Evolutionary conservation across 805 yeast species (phyloP), one percentile per base, ranked within the genome.

Genomic region (Starmerella etchellsii): DNA sequence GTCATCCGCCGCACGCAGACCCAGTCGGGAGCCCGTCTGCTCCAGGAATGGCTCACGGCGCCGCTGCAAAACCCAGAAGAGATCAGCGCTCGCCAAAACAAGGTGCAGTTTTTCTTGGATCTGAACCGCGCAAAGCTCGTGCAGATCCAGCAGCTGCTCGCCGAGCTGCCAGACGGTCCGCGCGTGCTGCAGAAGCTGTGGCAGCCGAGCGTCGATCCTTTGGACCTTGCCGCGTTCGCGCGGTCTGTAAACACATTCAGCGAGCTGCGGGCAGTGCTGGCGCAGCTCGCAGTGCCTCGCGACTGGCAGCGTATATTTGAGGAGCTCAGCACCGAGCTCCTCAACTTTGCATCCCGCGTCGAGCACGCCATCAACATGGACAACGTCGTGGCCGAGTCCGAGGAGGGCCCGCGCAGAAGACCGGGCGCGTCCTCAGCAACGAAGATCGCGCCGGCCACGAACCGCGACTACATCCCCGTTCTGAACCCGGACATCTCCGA

Each of bases 1-100:
- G 69, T 80, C 0, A 70, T 91, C 3, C 71, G 74, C 43, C 63
- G 79, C 39, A 88, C 97, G 0, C 73, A 71, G 3, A 84, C 97
- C 0, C 68, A 78, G 1, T 76, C 91, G 0, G 97, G 97, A 0
- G 64, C 94, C 0, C 64, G 97, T 31, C 54, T 81, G n/a, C 61
- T 91, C 11, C 71, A 78, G 7, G 76, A 77, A 39, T 84, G 96
- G 95, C 61, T 88, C 4, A 68, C 81, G 21, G 74, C 83, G 2
- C 98, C 98, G 0, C 69, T 82, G 0, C 68, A 79, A 9, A 71
- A 78, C 51, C 52, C 71, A 0, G 51, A 55, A 0, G 80, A 73
- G 46, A 74, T 91, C 13, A 57, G 57, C 15, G 52, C 56, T 16
- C 64, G 98, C 22, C 82, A 76, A 35, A 61, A 60, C 15, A 50